Percentiles rank a stretch among this genome's conserved stretches.
Conservation (phyloP, 2,329 filamentous ascomycete species). For the Ophiostoma montium region DNA sequence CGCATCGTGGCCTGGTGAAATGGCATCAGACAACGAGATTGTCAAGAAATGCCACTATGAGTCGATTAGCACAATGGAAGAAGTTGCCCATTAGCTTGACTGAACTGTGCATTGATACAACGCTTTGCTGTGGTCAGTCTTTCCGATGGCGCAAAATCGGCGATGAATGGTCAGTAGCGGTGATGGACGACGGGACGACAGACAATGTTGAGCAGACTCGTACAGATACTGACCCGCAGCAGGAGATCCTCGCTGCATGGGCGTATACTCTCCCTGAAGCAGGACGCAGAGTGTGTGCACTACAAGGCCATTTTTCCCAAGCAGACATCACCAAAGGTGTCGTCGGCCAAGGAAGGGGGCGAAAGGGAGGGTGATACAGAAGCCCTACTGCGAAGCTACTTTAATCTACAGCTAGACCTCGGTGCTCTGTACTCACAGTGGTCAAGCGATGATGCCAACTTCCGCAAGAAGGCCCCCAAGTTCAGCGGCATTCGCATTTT, state of each 20-base stretch:
- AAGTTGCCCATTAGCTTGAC: slow-evolving; percentile 70
- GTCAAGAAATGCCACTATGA: not conserved
- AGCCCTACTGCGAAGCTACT: slow-evolving; percentile 65
- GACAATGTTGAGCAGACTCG: too few species aligned
- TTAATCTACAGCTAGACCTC: slow-evolving; percentile 72
- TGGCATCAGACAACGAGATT: not conserved
- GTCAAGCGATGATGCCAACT: slow-evolving; percentile 75
- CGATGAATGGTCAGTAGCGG: slow-evolving; percentile 58
- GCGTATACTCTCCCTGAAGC: slow-evolving; percentile 69
- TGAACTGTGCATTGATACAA: slow-evolving; percentile 90
- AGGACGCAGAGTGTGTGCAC: slow-evolving; percentile 65
- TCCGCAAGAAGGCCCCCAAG: slow-evolving; percentile 69
- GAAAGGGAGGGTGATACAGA: slow-evolving; percentile 49
- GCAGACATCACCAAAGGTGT: not conserved
- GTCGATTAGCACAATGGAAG: slow-evolving; percentile 49
- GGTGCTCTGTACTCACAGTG: slow-evolving; percentile 69
- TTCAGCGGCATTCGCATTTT: slow-evolving; percentile 89
- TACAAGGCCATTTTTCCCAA: slow-evolving; percentile 56
- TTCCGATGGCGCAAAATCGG: slow-evolving; percentile 86
- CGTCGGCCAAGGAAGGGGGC: not conserved
- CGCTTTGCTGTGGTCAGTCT: slow-evolving; percentile 85
- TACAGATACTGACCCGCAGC: not conserved
- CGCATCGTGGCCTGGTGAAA: too few species aligned
- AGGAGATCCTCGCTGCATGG: slow-evolving; percentile 76
- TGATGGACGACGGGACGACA: not conserved